Percentiles rank a stretch among this genome's conserved stretches.
Evolutionary conservation across 768 basidiomycete species (phyloP).

Genomic region (Kwoniella shandongensis): DNA sequence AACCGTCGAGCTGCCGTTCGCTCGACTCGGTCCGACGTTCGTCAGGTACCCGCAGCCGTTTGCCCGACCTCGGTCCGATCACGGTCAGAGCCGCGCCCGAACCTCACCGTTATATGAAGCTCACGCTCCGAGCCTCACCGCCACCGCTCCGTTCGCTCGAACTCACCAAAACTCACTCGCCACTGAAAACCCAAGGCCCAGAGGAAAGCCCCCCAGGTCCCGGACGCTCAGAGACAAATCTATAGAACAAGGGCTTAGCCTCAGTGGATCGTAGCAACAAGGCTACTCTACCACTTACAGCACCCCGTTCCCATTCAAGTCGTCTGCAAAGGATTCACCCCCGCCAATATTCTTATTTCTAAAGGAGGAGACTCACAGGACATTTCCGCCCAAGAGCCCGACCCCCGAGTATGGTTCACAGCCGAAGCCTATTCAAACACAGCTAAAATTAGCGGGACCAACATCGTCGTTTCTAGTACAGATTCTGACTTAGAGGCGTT

Average conservation of each 20-base stretch:
- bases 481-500: conserved; percentile 82
- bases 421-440: conserved; percentile 68
- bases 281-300: conserved; percentile 76
- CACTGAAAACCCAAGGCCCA: background rate
- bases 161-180: background rate
- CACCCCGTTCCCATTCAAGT: conserved; percentile 72
- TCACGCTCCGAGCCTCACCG: background rate
- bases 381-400: conserved; percentile 59
- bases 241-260: conserved; percentile 68
- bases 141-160: background rate
- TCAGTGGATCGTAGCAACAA: conserved; percentile 75
- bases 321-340: conserved; percentile 77
- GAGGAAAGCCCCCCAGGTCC: conserved; percentile 13
- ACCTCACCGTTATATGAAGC: too few species aligned
- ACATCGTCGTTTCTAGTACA: conserved; percentile 73
- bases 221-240: conserved; percentile 59
- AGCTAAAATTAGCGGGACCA: conserved; percentile 66
- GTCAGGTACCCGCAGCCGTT: background rate
- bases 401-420: conserved; percentile 65
- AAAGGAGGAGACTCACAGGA: conserved; percentile 60
- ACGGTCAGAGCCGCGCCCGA: too few species aligned
- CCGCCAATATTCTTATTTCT: conserved; percentile 65
- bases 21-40: too few species aligned
- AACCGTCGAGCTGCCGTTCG: too few species aligned
- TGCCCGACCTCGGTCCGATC: background rate